These are phyloP conservation scores for Diaporthe capsici DNA, from an alignment of 2,329 filamentous ascomycete species.

Conservation along the genomic window DNA sequence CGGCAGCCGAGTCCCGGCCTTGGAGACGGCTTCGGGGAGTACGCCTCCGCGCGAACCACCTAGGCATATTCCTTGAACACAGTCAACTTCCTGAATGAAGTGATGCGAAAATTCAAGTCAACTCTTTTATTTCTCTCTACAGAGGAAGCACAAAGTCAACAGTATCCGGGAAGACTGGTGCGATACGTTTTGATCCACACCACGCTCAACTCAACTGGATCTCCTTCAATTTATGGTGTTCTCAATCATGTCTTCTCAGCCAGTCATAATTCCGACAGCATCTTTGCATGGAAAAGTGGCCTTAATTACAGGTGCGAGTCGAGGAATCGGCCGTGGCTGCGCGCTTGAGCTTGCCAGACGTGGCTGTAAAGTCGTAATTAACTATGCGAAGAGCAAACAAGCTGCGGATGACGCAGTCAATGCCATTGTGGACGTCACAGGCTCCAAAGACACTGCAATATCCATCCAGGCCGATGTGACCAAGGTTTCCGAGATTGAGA, in stretches of 20 bases:
- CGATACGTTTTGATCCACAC: neutral
- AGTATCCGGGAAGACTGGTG: neutral
- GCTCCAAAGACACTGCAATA: neutral
- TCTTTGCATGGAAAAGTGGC: slow-evolving; percentile 8
- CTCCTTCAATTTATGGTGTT: neutral
- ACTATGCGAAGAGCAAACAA: slow-evolving; percentile 18
- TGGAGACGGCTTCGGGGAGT: neutral
- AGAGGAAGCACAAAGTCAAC: no score
- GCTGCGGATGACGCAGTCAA: slow-evolving; percentile 12
- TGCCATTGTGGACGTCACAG: neutral
- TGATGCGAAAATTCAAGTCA: neutral
- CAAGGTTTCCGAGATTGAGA: slow-evolving; percentile 11
- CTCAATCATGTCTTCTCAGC: neutral
- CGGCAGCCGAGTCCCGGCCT: slow-evolving; percentile 7
- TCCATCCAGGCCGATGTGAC: slow-evolving; percentile 21
- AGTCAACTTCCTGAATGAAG: no score
- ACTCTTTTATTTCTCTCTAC: no score
- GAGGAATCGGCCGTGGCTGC: slow-evolving; percentile 7
- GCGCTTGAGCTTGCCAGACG: slow-evolving; percentile 13
- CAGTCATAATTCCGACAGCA: neutral
- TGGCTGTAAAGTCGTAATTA: slow-evolving; percentile 2
- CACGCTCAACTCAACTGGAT: neutral
- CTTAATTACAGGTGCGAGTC: neutral
- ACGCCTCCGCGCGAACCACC: neutral
- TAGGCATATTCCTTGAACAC: neutral